Evolutionary conservation across 495 filamentous ascomycete genomes (phyloP), one percentile per base, ranked within the genome.

Genomic region (Pyronema domesticum): DNA sequence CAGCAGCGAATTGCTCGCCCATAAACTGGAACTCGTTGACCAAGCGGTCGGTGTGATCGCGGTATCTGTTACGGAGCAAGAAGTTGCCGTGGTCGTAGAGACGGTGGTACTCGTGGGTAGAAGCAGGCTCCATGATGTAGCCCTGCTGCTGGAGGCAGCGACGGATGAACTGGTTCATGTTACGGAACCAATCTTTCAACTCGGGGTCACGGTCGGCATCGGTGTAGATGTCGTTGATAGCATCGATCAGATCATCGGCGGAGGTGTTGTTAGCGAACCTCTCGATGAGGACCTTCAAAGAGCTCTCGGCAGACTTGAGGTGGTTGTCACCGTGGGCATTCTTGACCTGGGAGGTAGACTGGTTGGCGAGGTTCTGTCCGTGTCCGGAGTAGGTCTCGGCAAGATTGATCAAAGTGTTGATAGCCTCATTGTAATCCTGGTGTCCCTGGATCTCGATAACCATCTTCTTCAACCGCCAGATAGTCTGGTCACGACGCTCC

Each of bases 391-490:
- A 98, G 55, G 83, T 76, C 71, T 95, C 89, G 18, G 87, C 89
- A 49, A 98, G 72, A 37, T 73, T 69, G 33, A 98, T 74, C 6
- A 98, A 68, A 10, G 89, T 94, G 57, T 88, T 78, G 57, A 96
- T 81, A 7, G 91, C 93, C 64, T 80, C 79, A 55, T 88, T 77
- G 67, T 98, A 98, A 58, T 96, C 91, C 50, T 80, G 78, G 64
- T 95, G 91, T 39, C 86, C 81, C 67, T 98, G 91, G 54, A 94
- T 83, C 73, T 98, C 91, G 53, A 95, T 75, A 23, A 98, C 70
- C 85, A 98, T 94, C 77, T 95, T 96, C 79, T 95, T 96, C 55
- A 98, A 68, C 46, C 91, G 84, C 76, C 80, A 95, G 61, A 95
- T 79, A 19, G 80, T 80, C 72, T 94, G 89, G 2, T 96, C 88